Evolutionary conservation across 768 basidiomycete species (phyloP).

Genomic region (Tulasnella calospora): DNA sequence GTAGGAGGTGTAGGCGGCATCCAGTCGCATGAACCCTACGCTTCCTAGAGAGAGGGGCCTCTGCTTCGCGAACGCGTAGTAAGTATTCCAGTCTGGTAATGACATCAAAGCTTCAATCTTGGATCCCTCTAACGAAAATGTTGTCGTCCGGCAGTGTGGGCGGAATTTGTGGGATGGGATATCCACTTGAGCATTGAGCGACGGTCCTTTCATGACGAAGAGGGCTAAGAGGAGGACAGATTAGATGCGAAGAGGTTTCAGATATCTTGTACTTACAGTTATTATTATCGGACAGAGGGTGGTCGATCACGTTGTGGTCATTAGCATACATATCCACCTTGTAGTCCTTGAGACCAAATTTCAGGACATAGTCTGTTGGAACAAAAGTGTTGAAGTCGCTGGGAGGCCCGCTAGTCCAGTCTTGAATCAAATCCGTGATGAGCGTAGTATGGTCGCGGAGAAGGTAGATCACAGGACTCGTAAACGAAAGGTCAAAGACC

Average conservation of each 20-base stretch:
- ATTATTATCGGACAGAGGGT: constrained; percentile 71
- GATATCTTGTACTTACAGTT: constrained; percentile 54
- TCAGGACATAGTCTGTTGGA: constrained; percentile 70
- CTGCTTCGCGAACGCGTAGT: constrained; percentile 59
- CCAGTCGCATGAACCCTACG: constrained; percentile 51
- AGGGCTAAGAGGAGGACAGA: constrained; percentile 50
- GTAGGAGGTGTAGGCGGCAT: constrained; percentile 72
- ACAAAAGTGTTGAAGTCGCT: constrained; percentile 77
- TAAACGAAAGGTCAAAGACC: constrained; percentile 66
- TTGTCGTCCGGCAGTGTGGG: constrained; percentile 60
- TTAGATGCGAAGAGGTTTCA: background rate
- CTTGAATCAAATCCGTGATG: constrained; percentile 85
- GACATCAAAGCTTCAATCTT: constrained; percentile 56
- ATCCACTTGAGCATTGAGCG: constrained; percentile 47
- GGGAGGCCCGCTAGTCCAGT: constrained; percentile 82
- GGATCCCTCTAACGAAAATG: constrained; percentile 59
- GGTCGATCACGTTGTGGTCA: constrained; percentile 95
- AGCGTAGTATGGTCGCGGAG: constrained; percentile 93
- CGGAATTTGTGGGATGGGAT: constrained; percentile 70
- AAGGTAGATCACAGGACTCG: constrained; percentile 67
- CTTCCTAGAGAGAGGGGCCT: constrained; percentile 60
- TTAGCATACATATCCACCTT: constrained; percentile 79
- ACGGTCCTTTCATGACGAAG: constrained; percentile 57
- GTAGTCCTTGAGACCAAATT: constrained; percentile 69
- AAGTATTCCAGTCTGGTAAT: constrained; percentile 86